Conservation (phyloP, 2,329 filamentous ascomycete species). For the Colletotrichum phormii region DNA sequence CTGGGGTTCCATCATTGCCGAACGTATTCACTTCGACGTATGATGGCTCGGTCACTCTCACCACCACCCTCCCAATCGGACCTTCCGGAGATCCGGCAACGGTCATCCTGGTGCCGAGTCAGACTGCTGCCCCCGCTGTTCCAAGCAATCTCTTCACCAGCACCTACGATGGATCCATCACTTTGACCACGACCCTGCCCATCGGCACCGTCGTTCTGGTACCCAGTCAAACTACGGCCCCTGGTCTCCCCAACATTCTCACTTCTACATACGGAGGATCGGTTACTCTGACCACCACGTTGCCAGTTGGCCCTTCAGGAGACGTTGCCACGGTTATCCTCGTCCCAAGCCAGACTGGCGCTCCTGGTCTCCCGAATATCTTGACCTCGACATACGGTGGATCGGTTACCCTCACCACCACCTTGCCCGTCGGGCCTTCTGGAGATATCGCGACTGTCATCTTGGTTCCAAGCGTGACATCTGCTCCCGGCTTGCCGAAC, state of each 20-base stretch:
- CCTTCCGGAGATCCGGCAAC: background rate
- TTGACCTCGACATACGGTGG: background rate
- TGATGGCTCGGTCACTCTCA: background rate
- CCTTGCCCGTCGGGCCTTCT: background rate
- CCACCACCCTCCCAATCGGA: background rate
- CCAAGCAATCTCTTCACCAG: background rate
- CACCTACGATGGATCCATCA: constrained; percentile 1
- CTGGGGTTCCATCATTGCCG: background rate
- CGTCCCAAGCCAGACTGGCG: background rate
- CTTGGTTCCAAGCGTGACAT: background rate
- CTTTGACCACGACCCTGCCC: background rate
- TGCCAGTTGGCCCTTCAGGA: background rate
- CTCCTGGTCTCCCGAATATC: background rate
- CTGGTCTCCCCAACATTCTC: background rate
- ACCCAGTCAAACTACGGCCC: background rate
- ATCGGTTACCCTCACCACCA: constrained; percentile 3
- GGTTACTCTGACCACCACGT: background rate
- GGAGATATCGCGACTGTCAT: constrained; percentile 2
- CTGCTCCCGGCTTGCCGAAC: background rate
- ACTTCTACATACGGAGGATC: background rate
- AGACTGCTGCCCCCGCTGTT: background rate
- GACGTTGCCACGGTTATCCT: background rate
- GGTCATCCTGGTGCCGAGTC: background rate
- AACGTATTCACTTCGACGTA: background rate
- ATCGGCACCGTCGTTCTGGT: background rate